phyloP scores from a whole-genome alignment of 805 yeast species.

The Candida mattraensis region DNA sequence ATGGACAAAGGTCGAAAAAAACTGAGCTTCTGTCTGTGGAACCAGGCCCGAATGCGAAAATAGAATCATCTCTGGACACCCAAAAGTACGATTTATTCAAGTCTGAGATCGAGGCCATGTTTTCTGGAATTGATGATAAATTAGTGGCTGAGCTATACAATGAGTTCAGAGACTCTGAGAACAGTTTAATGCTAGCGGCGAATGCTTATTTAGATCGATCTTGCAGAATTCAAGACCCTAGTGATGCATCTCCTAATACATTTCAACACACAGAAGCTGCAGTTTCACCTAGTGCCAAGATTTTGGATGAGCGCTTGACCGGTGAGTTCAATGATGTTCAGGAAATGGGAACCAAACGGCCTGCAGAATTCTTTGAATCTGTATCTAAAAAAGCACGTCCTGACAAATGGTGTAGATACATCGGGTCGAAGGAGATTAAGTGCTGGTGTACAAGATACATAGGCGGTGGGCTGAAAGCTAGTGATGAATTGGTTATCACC shows the following conservation, averaged over 20 bases:
- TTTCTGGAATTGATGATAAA: conserved; percentile 32
- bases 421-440: conserved; percentile 59
- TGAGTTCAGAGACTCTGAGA: conserved; percentile 27
- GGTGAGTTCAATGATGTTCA: too few species aligned
- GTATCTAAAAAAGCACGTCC: background rate
- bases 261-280: too few species aligned
- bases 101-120: conserved; percentile 35
- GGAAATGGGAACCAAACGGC: too few species aligned
- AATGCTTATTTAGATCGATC: conserved; percentile 39
- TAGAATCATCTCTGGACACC: background rate
- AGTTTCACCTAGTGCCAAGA: too few species aligned
- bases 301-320: too few species aligned
- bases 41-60: background rate
- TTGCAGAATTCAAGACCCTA: too few species aligned
- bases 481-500: conserved; percentile 32
- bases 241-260: too few species aligned
- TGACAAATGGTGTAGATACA: conserved; percentile 34
- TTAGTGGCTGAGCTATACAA: conserved; percentile 26
- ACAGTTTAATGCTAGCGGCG: conserved; percentile 39
- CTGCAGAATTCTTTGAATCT: background rate
- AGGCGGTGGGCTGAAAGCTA: conserved; percentile 43
- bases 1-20: conserved; percentile 4
- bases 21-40: too few species aligned
- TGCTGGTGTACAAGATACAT: conserved; percentile 77
- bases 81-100: conserved; percentile 24